phyloP scores from a whole-genome alignment of 768 basidiomycete genomes.

The Exsudoporus frostii region DNA sequence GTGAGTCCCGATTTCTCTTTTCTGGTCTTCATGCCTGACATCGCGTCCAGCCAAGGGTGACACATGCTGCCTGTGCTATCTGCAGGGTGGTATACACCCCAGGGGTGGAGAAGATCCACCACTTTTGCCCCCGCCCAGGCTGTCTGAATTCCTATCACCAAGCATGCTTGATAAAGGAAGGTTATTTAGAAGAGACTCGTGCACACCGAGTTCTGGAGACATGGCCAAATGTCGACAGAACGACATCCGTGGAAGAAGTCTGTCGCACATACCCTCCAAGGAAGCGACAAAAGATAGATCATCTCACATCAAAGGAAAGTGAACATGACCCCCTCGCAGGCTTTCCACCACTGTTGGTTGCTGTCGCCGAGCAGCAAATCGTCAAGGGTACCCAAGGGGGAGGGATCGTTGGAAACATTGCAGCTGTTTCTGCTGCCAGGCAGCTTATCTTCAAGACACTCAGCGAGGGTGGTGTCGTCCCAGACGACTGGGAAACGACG shows the following conservation, averaged over 20 bases:
- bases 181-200: slow-evolving; percentile 23
- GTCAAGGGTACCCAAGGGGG: slow-evolving; percentile 42
- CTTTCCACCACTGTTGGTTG: slow-evolving; percentile 40
- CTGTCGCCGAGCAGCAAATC: slow-evolving; percentile 51
- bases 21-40: background rate
- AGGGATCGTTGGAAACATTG: slow-evolving; percentile 51
- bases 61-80: slow-evolving; percentile 35
- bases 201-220: slow-evolving; percentile 33
- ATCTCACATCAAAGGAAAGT: background rate
- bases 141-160: slow-evolving; percentile 51
- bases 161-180: slow-evolving; percentile 38
- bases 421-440: slow-evolving; percentile 45
- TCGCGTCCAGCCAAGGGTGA: slow-evolving; percentile 40
- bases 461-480: slow-evolving; percentile 22
- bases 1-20: slow-evolving; percentile 26
- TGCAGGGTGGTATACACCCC: slow-evolving; percentile 50
- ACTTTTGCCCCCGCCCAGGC: slow-evolving; percentile 53
- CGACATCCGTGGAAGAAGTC: slow-evolving; percentile 1
- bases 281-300: slow-evolving; percentile 14
- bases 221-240: slow-evolving; percentile 35
- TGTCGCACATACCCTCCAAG: background rate
- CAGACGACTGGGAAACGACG: slow-evolving; percentile 41
- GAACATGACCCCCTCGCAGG: background rate
- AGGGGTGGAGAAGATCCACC: slow-evolving; percentile 40
- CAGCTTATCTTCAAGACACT: slow-evolving; percentile 42